phyloP scores from a whole-genome alignment of 305 asterid species.

The Salvia sclarea region DNA sequence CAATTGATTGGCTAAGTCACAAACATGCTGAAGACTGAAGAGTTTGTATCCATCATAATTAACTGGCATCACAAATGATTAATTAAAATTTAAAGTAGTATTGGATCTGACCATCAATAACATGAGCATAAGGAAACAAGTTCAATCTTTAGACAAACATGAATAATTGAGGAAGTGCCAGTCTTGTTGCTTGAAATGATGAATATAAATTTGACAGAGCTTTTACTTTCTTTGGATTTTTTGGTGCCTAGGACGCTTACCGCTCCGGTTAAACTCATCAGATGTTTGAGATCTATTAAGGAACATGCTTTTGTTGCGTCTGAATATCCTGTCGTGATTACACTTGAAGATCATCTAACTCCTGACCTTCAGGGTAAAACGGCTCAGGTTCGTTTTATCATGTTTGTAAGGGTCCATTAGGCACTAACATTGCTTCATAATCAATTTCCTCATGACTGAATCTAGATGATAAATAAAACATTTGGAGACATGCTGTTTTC shows the following conservation, averaged over 20 bases:
- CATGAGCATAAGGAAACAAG: not conserved
- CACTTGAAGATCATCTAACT: conserved; percentile 86
- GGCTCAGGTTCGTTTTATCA: conserved; percentile 59
- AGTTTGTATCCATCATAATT: too few relatives aligned
- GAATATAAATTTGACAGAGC: conserved; percentile 5
- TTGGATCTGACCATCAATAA: too few relatives aligned
- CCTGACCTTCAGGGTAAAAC: conserved; percentile 74
- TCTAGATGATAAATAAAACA: conserved; percentile 81
- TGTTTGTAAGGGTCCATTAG: conserved; percentile 26
- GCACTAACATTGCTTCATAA: conserved; percentile 15
- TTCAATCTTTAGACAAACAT: not conserved
- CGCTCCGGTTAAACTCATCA: conserved; percentile 64
- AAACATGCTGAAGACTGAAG: too few relatives aligned
- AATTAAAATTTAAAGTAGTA: too few relatives aligned
- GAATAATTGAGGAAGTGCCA: not conserved
- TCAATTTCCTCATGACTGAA: conserved; percentile 29
- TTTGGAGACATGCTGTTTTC: conserved; percentile 74
- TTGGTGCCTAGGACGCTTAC: conserved; percentile 68
- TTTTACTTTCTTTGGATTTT: conserved; percentile 8
- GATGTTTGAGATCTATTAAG: conserved; percentile 79
- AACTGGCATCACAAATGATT: too few relatives aligned
- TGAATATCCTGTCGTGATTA: conserved; percentile 79
- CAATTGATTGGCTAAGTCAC: too few relatives aligned
- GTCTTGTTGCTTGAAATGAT: not conserved
- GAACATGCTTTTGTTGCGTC: conserved; percentile 72